These are phyloP conservation scores for Penicillium sp. DNA, from an alignment of 2,329 filamentous ascomycete genomes.

Conservation along the genomic window DNA sequence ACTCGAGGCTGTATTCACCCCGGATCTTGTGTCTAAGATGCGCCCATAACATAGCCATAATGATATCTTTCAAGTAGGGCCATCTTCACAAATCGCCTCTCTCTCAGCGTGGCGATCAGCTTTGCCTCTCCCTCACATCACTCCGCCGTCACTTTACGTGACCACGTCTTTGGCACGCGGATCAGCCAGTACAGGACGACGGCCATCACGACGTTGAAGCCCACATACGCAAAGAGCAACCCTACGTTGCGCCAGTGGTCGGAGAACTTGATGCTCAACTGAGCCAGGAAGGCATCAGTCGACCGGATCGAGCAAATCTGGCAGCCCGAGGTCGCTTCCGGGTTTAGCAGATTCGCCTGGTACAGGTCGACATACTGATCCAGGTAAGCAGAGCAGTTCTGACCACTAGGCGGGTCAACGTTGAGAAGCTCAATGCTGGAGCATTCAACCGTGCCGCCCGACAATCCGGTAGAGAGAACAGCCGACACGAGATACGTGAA, in stretches of 20 bases:
- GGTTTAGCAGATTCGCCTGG: constrained; percentile 65
- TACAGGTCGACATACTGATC: constrained; percentile 55
- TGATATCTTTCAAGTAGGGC: not conserved
- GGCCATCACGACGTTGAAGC: constrained; percentile 55
- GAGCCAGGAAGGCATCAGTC: constrained; percentile 57
- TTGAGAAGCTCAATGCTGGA: constrained; percentile 38
- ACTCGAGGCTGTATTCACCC: not conserved
- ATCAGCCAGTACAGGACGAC: constrained; percentile 57
- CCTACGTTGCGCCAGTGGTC: constrained; percentile 59
- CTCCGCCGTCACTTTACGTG: constrained; percentile 45
- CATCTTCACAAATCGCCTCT: not conserved
- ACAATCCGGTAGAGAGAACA: constrained; percentile 40
- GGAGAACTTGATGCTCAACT: constrained; percentile 46
- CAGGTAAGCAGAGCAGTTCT: constrained; percentile 67
- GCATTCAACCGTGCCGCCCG: constrained; percentile 34
- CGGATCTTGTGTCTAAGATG: not conserved
- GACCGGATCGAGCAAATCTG: constrained; percentile 47
- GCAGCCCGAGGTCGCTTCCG: constrained; percentile 60
- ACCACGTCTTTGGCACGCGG: constrained; percentile 53
- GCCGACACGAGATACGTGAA: constrained; percentile 63
- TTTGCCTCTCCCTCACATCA: constrained; percentile 7
- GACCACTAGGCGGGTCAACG: constrained; percentile 55
- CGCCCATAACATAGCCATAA: not conserved
- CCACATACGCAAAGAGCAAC: constrained; percentile 55
- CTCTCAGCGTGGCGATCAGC: not conserved